Evolutionary conservation across 352 stramenopile species (phyloP).

Genomic region (Globisporangium irregulare): DNA sequence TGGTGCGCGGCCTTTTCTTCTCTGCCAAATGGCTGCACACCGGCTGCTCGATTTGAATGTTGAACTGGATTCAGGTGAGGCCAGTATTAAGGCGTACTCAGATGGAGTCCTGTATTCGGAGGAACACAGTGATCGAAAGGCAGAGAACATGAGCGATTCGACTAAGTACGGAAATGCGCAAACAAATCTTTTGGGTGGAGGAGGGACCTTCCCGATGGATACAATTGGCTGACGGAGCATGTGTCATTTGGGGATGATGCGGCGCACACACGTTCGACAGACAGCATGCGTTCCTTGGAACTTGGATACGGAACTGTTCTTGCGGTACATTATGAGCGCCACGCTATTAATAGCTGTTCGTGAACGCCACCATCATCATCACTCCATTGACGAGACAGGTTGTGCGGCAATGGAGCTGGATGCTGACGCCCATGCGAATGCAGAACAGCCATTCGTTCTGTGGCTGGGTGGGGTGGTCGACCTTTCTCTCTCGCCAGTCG

Average conservation of each 20-base stretch:
- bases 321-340: neutral
- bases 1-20: neutral
- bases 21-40: constrained; percentile 7
- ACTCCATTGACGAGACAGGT: neutral
- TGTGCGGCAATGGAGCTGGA: neutral
- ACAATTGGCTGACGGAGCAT: constrained; percentile 6
- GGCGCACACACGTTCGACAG: neutral
- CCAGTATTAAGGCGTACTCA: neutral
- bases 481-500: constrained; percentile 4
- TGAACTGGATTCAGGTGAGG: neutral
- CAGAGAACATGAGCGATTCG: neutral
- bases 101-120: neutral
- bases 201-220: constrained; percentile 1
- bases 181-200: neutral
- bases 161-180: constrained; percentile 3
- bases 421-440: neutral
- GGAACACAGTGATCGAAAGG: neutral
- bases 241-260: neutral
- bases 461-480: neutral
- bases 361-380: neutral
- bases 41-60: neutral
- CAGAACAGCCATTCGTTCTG: neutral
- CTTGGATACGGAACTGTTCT: neutral
- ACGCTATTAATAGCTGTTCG: neutral
- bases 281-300: neutral